Evolutionary conservation across 352 stramenopile genomes (phyloP).

Genomic region (Phytophthora hibernalis): DNA sequence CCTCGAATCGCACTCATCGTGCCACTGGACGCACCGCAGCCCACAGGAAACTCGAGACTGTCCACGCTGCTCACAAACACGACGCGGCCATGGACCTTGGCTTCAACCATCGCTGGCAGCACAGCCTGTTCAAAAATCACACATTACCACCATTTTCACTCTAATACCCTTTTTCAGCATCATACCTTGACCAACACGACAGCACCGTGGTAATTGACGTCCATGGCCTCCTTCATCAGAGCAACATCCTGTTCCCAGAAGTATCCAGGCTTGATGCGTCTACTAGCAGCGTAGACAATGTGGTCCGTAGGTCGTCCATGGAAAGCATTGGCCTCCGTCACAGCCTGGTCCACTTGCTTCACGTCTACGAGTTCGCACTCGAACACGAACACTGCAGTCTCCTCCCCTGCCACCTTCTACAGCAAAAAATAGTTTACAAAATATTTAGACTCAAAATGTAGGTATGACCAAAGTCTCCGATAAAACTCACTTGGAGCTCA

Average conservation of each 20-base stretch:
- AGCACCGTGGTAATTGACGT: conserved; percentile 68
- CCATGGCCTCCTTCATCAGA: conserved; percentile 52
- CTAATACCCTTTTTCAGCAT: neutral
- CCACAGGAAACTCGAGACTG: conserved; percentile 71
- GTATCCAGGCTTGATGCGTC: conserved; percentile 40
- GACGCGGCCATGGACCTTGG: conserved; percentile 46
- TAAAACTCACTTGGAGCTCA: conserved; percentile 41
- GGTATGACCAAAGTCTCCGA: neutral
- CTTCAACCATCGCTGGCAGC: conserved; percentile 66
- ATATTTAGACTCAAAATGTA: conserved; percentile 6
- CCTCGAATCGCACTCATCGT: conserved; percentile 92
- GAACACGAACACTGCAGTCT: conserved; percentile 42
- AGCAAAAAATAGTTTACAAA: conserved; percentile 1
- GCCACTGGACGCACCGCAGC: conserved; percentile 89
- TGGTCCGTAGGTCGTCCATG: conserved; percentile 67
- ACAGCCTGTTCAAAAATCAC: conserved; percentile 34
- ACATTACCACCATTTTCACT: conserved; percentile 5
- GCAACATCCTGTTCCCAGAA: conserved; percentile 64
- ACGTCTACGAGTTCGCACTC: conserved; percentile 52
- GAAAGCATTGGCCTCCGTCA: conserved; percentile 66
- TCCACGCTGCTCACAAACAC: conserved; percentile 66
- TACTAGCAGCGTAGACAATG: conserved; percentile 56
- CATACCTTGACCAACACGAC: conserved; percentile 64
- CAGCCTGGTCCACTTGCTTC: conserved; percentile 40
- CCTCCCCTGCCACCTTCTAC: conserved; percentile 24